These are phyloP conservation scores for Colletotrichum sp. DNA, from an alignment of 2,329 filamentous ascomycete species.

Conservation along the genomic window DNA sequence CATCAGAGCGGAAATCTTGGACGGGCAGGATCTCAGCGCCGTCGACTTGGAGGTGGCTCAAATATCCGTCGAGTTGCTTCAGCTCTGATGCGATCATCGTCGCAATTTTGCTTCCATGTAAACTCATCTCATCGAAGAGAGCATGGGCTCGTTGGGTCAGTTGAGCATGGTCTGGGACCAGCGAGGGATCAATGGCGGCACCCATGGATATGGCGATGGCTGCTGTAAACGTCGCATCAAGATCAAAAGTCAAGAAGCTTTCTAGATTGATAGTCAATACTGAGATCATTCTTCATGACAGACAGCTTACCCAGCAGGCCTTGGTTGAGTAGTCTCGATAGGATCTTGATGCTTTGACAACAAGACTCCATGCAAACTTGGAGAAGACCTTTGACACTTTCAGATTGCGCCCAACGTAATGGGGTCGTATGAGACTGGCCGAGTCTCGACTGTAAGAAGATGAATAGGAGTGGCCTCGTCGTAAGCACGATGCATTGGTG, in stretches of 20 bases:
- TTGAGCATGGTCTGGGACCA: background rate
- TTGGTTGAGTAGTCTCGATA: background rate
- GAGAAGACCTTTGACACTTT: background rate
- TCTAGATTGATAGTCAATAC: background rate
- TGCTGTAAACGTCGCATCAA: background rate
- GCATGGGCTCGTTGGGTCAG: background rate
- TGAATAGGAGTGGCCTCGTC: background rate
- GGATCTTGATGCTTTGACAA: background rate
- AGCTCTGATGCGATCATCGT: background rate
- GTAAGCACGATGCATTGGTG: background rate
- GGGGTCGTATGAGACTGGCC: background rate
- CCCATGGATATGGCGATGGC: background rate
- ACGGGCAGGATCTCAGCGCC: background rate
- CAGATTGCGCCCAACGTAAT: background rate
- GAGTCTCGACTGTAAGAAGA: background rate
- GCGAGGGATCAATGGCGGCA: background rate
- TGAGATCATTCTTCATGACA: accelerated
- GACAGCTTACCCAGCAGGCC: background rate
- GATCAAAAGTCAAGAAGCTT: background rate
- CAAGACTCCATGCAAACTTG: background rate
- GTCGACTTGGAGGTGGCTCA: background rate
- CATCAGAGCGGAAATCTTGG: background rate
- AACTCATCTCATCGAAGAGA: background rate
- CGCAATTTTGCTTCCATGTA: background rate
- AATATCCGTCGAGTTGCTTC: background rate